Evolutionary conservation across 2,329 filamentous ascomycete genomes (phyloP), one percentile per base, ranked within the genome.

Genomic region (Metarhizium anisopliae): DNA sequence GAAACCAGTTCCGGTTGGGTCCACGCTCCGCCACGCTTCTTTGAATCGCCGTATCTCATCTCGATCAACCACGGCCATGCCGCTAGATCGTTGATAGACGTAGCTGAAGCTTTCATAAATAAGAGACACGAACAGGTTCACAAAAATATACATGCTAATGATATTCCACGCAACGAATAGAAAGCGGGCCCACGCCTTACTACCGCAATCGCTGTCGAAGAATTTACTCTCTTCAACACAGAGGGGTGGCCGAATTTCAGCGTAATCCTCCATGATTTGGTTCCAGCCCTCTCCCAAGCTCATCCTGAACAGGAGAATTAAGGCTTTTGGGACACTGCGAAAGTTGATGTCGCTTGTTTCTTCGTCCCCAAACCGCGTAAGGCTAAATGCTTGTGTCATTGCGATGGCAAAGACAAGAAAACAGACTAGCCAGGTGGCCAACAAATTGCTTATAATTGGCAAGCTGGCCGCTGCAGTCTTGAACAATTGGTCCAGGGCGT

Each of bases 71-170:
- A 89, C 87, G 6, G 89, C 90, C 63, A 96, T 80, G n/a, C 91
- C 90, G 66, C 89, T 96, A 58, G 93, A 96, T 60, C 91, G 84
- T 74, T 99, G 95, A 69, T 97, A 99, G 60, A 99, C 94, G 66
- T 99, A 99, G 69, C 91, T 96, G 79, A 99, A 99, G 72, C 92
- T 97, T 75, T 99, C 94, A 74, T 95, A 99, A 63, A 99, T 99
- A 69, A 99, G 84, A 51, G 94, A 99, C 57, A 99, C 93, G 70
- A 99, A 99, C 67, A 99, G 76, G 67, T 93, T 96, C 67, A 97
- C 93, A 66, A 99, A 99, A 66, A 99, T 95, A 74, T 99, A 99
- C 94, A 99, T 99, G 87, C 93, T 97, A 72, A 99, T 81, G 65
- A 99, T 93, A 75, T 99, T 99, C 94, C 94, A 99, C 4, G 87